Percentiles rank a stretch among this genome's conserved stretches.
phyloP scores from a whole-genome alignment of 2,329 filamentous ascomycete species.

The Cladosporium sp. region DNA sequence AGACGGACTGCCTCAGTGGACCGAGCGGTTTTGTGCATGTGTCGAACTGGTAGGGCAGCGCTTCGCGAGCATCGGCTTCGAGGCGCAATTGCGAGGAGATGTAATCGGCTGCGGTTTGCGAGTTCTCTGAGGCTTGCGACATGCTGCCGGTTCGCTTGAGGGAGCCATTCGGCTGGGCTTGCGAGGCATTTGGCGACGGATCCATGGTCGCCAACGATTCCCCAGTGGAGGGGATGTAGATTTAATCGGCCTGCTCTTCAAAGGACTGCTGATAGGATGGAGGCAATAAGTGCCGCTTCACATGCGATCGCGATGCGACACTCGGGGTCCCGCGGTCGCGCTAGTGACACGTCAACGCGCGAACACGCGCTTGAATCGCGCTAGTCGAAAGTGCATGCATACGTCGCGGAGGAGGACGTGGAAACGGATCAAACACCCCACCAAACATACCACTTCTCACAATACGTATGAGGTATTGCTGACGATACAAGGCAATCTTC shows the following conservation, averaged over 20 bases:
- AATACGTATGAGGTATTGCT: no score
- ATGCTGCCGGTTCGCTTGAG: conserved; percentile 18
- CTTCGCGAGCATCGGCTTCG: conserved; percentile 91
- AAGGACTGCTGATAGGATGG: no score
- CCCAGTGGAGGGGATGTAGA: no score
- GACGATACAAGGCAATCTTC: not conserved
- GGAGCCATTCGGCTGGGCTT: not conserved
- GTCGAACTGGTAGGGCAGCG: conserved; percentile 91
- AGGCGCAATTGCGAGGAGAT: conserved; percentile 83
- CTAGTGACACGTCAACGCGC: not conserved
- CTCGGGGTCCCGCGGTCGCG: no score
- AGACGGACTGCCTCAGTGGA: conserved; percentile 78
- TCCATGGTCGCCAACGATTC: not conserved
- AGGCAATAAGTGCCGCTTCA: not conserved
- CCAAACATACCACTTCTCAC: conserved; percentile 1
- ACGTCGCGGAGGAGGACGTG: not conserved
- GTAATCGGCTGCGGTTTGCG: conserved; percentile 58
- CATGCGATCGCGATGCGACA: not conserved
- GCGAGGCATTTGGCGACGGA: not conserved
- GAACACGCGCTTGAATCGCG: not conserved
- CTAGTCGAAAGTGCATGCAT: not conserved
- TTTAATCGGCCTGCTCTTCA: no score
- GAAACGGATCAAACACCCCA: conserved; percentile 1
- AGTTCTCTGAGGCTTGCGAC: conserved; percentile 44
- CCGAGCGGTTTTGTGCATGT: conserved; percentile 88